Conservation (phyloP, 345 rosid species). For the Lumnitzera racemosa region DNA sequence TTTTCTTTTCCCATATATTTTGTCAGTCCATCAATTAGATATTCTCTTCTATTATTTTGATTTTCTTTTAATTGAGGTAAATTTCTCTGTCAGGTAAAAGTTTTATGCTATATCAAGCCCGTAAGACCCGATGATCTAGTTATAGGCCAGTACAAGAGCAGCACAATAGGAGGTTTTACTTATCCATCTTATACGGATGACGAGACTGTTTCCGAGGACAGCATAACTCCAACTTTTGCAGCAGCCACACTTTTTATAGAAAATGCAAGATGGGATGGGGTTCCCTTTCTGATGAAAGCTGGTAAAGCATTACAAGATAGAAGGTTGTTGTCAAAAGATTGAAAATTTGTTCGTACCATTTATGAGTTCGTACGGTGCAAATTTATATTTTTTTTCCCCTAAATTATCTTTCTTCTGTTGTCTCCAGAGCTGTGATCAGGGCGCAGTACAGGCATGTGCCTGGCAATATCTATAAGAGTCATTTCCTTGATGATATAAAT, state of each 20-base stretch:
- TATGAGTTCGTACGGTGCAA: no score
- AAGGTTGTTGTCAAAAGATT: constrained; percentile 24
- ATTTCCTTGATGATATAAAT: constrained; percentile 42
- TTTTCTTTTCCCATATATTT: no score
- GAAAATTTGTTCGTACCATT: neutral
- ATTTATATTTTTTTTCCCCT: neutral
- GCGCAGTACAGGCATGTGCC: constrained; percentile 97
- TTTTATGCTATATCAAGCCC: constrained; percentile 90
- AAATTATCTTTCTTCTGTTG: constrained; percentile 1
- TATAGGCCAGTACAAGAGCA: constrained; percentile 92
- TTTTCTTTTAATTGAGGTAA: constrained; percentile 2
- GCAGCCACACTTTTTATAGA: constrained; percentile 97
- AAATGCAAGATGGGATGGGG: constrained; percentile 99
- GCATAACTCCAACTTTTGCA: constrained; percentile 95
- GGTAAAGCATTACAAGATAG: constrained; percentile 88
- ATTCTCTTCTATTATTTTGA: constrained; percentile 1
- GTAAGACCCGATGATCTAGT: constrained; percentile 69
- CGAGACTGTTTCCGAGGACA: constrained; percentile 76
- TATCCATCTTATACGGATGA: constrained; percentile 87
- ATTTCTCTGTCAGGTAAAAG: constrained; percentile 62
- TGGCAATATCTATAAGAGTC: constrained; percentile 86
- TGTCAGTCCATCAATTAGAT: no score
- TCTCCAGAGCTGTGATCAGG: constrained; percentile 84
- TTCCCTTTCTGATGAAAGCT: constrained; percentile 96
- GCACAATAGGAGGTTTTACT: constrained; percentile 66